Base-by-base conservation (phyloP, 805 yeast genomes). In the Wickerhamiella sorbophila region DNA sequence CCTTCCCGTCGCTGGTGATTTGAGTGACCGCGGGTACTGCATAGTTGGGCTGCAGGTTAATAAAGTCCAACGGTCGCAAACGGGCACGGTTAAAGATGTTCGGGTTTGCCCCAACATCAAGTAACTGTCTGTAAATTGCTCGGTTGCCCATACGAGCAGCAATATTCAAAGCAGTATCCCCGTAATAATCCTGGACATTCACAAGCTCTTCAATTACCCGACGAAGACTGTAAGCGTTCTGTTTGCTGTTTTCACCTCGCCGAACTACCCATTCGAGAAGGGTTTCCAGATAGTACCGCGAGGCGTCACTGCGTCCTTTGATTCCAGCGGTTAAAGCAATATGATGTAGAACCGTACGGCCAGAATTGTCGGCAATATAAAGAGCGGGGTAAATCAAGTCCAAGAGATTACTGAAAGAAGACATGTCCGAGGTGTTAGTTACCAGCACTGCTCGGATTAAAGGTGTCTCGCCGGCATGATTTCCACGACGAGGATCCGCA, bases 101-200 rank as follows among this genome's bases (percentile, higher is more conserved):
- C 4, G 82, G 74, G 55, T 87, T 82, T 1, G 96, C 96, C 31
- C 96, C 95, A 43, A 83, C 80, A 48, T 83, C 87, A 40, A 91
- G 60, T 38, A 91, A 67, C 47, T 80, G 83, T 48, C 81, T 84
- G 8, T 81, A 87, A 43, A 91, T 72, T 36, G 80, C 76, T 37
- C 76, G 74, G 57, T 83, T 81, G 6, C 94, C 94, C 20, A 91
- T 74, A 52, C 93, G 72, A 0, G 96, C 91, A 0, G 94, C 93
- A 43, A 91, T 82, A 56, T 87, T 94, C 46, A 91, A 66, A 38
- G 95, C 87, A 0, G 98, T 91, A 57, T 91, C 95, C 20, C 98
- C 98, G 53, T 87, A 87, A 42, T 75, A 67, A 62, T 91, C 98
- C 48, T 79, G 83, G n/a, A 81, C 80, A 57, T 91, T 88, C 41